Percentiles rank a stretch among this genome's conserved stretches.
These are phyloP conservation scores for Monocercomonoides exilis DNA, from an alignment of 78 protist genomes.

Conservation along the genomic window DNA sequence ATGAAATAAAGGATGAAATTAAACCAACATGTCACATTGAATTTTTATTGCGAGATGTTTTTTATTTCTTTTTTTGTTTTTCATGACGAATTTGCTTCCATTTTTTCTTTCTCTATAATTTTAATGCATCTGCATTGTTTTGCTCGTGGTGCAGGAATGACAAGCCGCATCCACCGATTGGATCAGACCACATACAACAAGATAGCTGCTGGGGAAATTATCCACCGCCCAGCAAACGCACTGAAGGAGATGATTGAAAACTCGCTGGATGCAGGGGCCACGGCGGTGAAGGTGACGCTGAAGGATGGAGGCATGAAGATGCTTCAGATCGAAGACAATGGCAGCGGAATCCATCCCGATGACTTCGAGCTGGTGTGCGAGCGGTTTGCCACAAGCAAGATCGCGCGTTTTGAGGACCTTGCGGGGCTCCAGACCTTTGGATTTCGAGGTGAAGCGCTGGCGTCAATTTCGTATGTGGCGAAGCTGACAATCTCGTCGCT, in stretches of 20 bases:
- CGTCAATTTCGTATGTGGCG: slow-evolving; percentile 79
- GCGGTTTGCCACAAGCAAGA: slow-evolving; percentile 79
- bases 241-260: slow-evolving; percentile 86
- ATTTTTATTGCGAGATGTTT: no score
- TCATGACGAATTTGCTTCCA: no score
- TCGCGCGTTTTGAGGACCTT: slow-evolving; percentile 70
- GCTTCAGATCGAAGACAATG: slow-evolving; percentile 78
- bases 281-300: slow-evolving; percentile 51
- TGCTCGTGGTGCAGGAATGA: no score
- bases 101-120: no score
- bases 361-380: slow-evolving; percentile 79
- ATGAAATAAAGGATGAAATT: no score
- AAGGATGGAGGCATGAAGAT: slow-evolving; percentile 74
- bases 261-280: slow-evolving; percentile 80
- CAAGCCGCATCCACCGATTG: slow-evolving; percentile 46
- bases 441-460: slow-evolving; percentile 95
- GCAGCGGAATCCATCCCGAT: slow-evolving; percentile 71
- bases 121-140: no score
- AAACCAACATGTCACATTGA: no score
- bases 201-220: slow-evolving; percentile 91
- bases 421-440: slow-evolving; percentile 59
- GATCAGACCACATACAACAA: slow-evolving; percentile 66
- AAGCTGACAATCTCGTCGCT: slow-evolving; percentile 71
- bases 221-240: slow-evolving; percentile 69
- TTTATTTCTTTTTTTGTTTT: no score